Percentiles rank a stretch among this genome's conserved stretches.
These are phyloP conservation scores for Exophiala mesophila DNA, from an alignment of 2,329 filamentous ascomycete species.

Conservation along the genomic window DNA sequence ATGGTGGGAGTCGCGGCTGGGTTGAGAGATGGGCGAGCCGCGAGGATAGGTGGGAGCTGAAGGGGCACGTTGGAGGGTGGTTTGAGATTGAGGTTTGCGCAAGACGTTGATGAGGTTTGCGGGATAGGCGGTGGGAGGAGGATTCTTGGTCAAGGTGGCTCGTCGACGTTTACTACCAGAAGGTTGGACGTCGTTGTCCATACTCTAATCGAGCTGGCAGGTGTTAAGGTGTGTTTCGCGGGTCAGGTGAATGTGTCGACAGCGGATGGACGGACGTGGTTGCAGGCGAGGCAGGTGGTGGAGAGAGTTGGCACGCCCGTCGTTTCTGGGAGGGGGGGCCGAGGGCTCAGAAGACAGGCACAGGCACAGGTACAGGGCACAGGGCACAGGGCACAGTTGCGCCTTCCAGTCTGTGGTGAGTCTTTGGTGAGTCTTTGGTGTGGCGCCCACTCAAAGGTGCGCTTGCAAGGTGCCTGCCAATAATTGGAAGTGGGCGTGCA, in stretches of 20 bases:
- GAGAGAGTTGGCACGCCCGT: background rate
- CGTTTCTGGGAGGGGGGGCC: background rate
- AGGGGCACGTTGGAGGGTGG: slow-evolving; percentile 43
- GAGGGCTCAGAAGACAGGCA: background rate
- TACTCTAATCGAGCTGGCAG: slow-evolving; percentile 16
- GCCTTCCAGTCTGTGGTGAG: background rate
- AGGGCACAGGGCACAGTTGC: background rate
- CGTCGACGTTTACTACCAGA: slow-evolving; percentile 20
- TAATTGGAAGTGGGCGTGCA: background rate
- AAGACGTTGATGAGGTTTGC: slow-evolving; percentile 33
- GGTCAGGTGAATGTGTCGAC: background rate
- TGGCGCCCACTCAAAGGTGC: background rate
- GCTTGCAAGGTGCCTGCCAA: background rate
- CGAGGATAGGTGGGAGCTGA: slow-evolving; percentile 44
- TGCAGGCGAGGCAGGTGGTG: background rate
- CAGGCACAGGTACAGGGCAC: background rate
- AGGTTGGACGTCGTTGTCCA: slow-evolving; percentile 19
- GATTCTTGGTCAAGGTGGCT: slow-evolving; percentile 34
- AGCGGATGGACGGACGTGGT: too few relatives aligned
- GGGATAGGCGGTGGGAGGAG: slow-evolving; percentile 33
- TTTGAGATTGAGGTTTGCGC: slow-evolving; percentile 40
- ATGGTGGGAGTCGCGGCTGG: slow-evolving; percentile 31
- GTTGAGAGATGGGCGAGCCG: slow-evolving; percentile 30
- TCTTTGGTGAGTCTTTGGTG: background rate
- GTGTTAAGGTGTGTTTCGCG: background rate